Percentiles rank a stretch among this genome's conserved stretches.
phyloP scores from a whole-genome alignment of 352 stramenopile species.

The Pseudoperonospora humuli region DNA sequence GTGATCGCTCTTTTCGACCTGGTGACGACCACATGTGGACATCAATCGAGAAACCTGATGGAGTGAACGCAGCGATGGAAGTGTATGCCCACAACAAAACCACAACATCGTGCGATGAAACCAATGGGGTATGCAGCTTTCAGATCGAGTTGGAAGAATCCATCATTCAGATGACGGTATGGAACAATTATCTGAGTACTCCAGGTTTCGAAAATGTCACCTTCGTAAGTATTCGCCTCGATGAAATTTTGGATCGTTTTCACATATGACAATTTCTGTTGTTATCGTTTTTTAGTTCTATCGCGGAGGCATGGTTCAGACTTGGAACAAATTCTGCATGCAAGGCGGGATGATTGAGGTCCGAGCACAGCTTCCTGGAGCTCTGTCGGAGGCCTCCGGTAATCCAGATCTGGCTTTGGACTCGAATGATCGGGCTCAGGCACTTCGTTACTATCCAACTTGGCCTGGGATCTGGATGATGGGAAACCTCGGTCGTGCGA shows the following conservation, averaged over 20 bases:
- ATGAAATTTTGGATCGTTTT: constrained; percentile 2
- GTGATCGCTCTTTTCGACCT: constrained; percentile 75
- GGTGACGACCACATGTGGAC: constrained; percentile 89
- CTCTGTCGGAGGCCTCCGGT: constrained; percentile 25
- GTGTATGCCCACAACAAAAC: constrained; percentile 87
- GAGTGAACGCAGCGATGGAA: constrained; percentile 85
- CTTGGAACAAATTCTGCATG: constrained; percentile 92
- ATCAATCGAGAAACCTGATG: constrained; percentile 90
- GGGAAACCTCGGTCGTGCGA: constrained; percentile 89
- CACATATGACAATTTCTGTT: constrained; percentile 32
- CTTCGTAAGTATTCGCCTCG: constrained; percentile 23
- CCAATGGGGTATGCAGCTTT: constrained; percentile 22
- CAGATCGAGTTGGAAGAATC: constrained; percentile 34
- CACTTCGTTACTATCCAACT: constrained; percentile 40
- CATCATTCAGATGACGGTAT: constrained; percentile 25
- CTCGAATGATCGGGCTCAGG: constrained; percentile 21
- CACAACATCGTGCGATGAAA: constrained; percentile 29
- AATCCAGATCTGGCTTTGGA: constrained; percentile 39
- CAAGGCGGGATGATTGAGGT: constrained; percentile 87
- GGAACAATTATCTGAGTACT: constrained; percentile 34
- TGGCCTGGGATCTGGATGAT: constrained; percentile 94
- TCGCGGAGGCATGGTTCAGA: constrained; percentile 84
- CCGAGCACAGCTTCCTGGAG: constrained; percentile 67
- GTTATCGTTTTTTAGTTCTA: constrained; percentile 24
- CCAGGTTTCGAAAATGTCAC: constrained; percentile 31